phyloP scores from a whole-genome alignment of 768 basidiomycete species.

The Lentinula sp. region DNA sequence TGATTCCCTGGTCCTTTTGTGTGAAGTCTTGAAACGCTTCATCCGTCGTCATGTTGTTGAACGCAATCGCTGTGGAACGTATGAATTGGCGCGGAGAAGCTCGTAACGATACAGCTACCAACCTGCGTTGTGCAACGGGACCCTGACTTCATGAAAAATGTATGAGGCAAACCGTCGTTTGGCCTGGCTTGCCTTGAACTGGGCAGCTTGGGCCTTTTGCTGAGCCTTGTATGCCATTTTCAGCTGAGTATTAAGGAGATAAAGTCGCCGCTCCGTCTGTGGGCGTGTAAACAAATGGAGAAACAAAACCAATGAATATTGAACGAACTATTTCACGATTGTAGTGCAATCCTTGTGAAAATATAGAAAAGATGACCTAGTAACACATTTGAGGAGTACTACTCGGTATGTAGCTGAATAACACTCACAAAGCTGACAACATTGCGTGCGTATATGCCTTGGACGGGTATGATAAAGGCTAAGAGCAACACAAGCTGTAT shows the following conservation, averaged over 20 bases:
- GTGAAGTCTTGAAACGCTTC: background rate
- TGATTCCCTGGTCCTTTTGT: constrained; percentile 21
- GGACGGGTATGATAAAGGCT: constrained; percentile 15
- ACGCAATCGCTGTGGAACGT: background rate
- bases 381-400: constrained; percentile 9
- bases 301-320: background rate
- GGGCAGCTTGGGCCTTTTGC: constrained; percentile 31
- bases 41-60: background rate
- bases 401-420: constrained; percentile 25
- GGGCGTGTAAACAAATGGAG: background rate
- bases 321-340: constrained; percentile 17
- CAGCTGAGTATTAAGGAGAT: constrained; percentile 27
- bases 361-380: constrained; percentile 16
- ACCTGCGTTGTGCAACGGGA: constrained; percentile 45
- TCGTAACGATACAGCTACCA: background rate
- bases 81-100: background rate
- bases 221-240: constrained; percentile 13
- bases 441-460: constrained; percentile 17
- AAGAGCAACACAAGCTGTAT: constrained; percentile 14
- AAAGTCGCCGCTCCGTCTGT: constrained; percentile 29
- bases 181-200: constrained; percentile 23
- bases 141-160: constrained; percentile 44
- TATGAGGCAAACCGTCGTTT: constrained; percentile 39
- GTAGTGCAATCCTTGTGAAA: constrained; percentile 18
- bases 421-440: constrained; percentile 20